A percentile compares a stretch with the other conserved stretches of the same genome.
phyloP scores from a whole-genome alignment of 2,329 filamentous ascomycete genomes.

The Colletotrichum nymphaeae region DNA sequence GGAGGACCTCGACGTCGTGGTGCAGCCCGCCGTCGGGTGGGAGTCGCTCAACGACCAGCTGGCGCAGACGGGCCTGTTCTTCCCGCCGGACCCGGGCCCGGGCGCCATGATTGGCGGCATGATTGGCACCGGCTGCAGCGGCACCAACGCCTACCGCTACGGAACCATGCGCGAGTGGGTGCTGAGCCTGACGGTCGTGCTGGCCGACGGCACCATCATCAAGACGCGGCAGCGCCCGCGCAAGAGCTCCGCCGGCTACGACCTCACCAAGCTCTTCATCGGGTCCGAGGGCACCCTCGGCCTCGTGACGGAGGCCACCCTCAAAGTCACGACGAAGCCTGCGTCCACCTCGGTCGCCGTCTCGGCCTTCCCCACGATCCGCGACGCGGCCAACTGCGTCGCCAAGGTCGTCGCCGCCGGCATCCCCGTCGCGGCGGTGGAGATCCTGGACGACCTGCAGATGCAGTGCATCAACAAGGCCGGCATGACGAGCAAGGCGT shows the following conservation, averaged over 20 bases:
- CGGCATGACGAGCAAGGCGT: constrained; percentile 73
- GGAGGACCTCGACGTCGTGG: constrained; percentile 80
- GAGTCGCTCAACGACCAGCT: constrained; percentile 85
- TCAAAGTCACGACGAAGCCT: constrained; percentile 87
- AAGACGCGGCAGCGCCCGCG: constrained; percentile 89
- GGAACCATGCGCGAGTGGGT: constrained; percentile 98
- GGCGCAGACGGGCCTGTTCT: constrained; percentile 81
- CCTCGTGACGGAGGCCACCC: constrained; percentile 88
- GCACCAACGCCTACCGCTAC: constrained; percentile 92
- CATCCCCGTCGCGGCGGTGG: constrained; percentile 89
- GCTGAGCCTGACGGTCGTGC: constrained; percentile 84
- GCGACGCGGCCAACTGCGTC: constrained; percentile 82
- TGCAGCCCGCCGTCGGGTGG: constrained; percentile 88
- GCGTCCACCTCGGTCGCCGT: constrained; percentile 85
- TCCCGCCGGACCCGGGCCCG: constrained; percentile 90
- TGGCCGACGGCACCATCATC: constrained; percentile 90
- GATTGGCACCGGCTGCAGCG: constrained; percentile 79
- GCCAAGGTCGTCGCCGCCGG: constrained; percentile 83
- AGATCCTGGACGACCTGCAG: constrained; percentile 92
- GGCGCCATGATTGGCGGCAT: constrained; percentile 94
- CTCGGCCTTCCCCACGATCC: constrained; percentile 67
- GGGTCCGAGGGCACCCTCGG: constrained; percentile 93
- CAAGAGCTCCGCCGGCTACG: constrained; percentile 92
- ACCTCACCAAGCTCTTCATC: constrained; percentile 89
- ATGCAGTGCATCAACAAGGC: constrained; percentile 78